Percentiles rank a stretch among this genome's conserved stretches.
Conservation (phyloP, 192 early-diverging fungal genomes). For the Backusella tarrabulga region DNA sequence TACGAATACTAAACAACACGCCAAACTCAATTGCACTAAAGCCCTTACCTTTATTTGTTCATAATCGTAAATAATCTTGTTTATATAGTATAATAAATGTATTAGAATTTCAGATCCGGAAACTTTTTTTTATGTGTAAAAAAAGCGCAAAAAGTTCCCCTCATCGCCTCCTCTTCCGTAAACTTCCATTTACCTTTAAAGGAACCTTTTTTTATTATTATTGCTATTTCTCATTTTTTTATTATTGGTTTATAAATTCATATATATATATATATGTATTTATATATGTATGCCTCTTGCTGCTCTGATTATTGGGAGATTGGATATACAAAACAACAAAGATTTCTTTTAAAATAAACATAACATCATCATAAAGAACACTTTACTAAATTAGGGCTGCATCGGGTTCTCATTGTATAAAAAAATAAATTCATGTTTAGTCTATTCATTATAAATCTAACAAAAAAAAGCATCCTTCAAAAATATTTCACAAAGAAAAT, state of each 20-base stretch:
- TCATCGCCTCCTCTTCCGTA: neutral
- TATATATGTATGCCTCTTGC: too few species aligned
- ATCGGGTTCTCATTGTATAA: too few species aligned
- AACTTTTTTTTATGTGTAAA: too few species aligned
- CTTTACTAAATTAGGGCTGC: too few species aligned
- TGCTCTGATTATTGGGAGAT: too few species aligned
- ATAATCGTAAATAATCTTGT: neutral
- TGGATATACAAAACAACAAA: too few species aligned
- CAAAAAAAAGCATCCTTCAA: neutral
- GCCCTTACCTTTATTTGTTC: neutral
- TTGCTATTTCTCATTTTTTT: neutral
- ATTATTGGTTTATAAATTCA: neutral
- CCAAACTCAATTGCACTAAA: neutral
- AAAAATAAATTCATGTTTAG: too few species aligned
- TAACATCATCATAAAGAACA: too few species aligned
- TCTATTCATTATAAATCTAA: too few species aligned
- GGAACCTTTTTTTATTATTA: neutral
- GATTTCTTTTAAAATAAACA: too few species aligned
- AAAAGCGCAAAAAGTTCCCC: neutral
- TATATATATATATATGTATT: neutral
- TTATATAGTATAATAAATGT: neutral
- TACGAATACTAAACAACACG: neutral
- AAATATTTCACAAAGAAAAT: neutral
- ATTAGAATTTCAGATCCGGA: too few species aligned
- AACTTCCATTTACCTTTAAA: neutral